Conservation (phyloP, 2,329 filamentous ascomycete species). For the Ophiognomonia clavigignenti-juglandacearum region DNA sequence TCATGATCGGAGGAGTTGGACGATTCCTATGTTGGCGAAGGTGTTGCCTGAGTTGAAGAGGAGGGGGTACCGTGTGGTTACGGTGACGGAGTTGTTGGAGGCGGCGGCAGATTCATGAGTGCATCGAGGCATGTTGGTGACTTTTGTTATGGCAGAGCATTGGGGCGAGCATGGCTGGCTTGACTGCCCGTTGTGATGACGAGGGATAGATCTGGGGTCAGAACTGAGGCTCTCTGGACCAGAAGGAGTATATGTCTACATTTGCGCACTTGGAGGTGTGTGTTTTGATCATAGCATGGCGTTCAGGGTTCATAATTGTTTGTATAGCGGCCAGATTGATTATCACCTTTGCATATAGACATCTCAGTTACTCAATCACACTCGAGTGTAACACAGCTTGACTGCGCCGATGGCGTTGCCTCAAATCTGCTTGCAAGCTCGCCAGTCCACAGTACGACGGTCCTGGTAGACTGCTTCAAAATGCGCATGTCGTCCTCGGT, state of each 20-base stretch:
- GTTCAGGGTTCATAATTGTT: neutral
- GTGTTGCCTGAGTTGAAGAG: constrained; percentile 68
- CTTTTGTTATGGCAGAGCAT: neutral
- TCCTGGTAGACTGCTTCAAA: too few species aligned
- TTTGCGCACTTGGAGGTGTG: too few species aligned
- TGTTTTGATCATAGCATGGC: neutral
- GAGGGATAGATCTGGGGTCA: neutral
- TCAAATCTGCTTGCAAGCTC: too few species aligned
- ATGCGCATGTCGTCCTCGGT: too few species aligned
- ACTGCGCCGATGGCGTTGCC: too few species aligned
- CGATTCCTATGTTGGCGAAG: constrained; percentile 67
- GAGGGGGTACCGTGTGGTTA: constrained; percentile 67
- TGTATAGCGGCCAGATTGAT: too few species aligned
- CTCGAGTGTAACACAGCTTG: neutral
- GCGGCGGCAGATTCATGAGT: constrained; percentile 15
- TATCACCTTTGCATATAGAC: neutral
- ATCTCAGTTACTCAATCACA: neutral
- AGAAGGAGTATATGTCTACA: too few species aligned
- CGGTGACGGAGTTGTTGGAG: constrained; percentile 62
- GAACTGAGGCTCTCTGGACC: neutral
- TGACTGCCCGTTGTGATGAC: neutral
- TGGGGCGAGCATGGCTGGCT: neutral
- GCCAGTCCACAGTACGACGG: too few species aligned
- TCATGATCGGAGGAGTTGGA: constrained; percentile 82
- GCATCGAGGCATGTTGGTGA: neutral